Conservation (phyloP, 352 stramenopile genomes). For the Phytopythium mirpurense region DNA sequence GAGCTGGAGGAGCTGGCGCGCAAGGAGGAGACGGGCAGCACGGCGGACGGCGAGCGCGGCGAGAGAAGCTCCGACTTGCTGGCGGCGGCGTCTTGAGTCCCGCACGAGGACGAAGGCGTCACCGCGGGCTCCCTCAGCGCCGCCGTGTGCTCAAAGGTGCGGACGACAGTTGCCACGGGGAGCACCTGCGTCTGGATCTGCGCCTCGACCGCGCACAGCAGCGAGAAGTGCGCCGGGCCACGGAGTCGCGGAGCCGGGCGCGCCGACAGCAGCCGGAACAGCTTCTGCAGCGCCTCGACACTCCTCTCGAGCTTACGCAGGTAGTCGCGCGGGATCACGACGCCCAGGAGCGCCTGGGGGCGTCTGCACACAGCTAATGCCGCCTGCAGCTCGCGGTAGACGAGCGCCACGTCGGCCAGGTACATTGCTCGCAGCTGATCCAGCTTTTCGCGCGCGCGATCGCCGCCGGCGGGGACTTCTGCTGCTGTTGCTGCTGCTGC, state of each 20-base stretch:
- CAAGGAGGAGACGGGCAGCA: slow-evolving; percentile 7
- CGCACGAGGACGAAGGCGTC: not conserved
- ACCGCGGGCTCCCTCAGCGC: not conserved
- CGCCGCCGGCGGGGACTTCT: not conserved
- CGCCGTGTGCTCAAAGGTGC: slow-evolving; percentile 21
- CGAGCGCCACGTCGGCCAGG: slow-evolving; percentile 22
- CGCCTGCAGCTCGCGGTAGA: slow-evolving; percentile 24
- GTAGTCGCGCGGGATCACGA: slow-evolving; percentile 12
- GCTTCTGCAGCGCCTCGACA: slow-evolving; percentile 30
- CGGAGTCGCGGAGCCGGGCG: slow-evolving; percentile 14
- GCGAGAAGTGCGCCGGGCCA: slow-evolving; percentile 16
- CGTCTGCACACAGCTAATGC: slow-evolving; percentile 21
- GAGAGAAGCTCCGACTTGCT: slow-evolving; percentile 22
- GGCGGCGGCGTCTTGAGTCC: not conserved
- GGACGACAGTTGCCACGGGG: slow-evolving; percentile 26
- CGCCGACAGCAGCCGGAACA: slow-evolving; percentile 22
- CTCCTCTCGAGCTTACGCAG: slow-evolving; percentile 30
- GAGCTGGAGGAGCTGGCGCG: not conserved
- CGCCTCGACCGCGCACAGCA: slow-evolving; percentile 25
- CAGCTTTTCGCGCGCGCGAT: slow-evolving; percentile 14
- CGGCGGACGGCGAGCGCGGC: slow-evolving; percentile 22
- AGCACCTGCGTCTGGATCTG: slow-evolving; percentile 32
- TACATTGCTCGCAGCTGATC: slow-evolving; percentile 21
- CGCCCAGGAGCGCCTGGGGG: slow-evolving; percentile 10
- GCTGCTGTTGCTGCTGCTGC: not conserved